Evolutionary conservation across 768 basidiomycete species (phyloP).

Genomic region (Tremella yokohamensis): DNA sequence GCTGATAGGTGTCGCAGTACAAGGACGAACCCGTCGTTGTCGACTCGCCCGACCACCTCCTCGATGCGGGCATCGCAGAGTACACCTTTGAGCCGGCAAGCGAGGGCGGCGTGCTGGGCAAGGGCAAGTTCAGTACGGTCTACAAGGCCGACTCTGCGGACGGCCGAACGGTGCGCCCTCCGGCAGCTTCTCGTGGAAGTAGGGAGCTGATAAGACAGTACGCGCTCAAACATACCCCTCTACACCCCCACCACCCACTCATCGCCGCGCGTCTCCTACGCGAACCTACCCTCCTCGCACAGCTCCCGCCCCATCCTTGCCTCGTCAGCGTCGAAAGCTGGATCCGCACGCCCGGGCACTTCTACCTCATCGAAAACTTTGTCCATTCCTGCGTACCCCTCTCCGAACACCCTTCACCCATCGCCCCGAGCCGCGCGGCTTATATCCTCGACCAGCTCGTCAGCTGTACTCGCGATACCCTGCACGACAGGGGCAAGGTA

Average conservation of each 20-base stretch:
- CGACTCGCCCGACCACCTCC: constrained; percentile 47
- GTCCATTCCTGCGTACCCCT: constrained; percentile 51
- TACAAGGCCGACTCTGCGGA: constrained; percentile 49
- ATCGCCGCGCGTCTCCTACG: constrained; percentile 53
- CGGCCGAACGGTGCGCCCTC: constrained; percentile 42
- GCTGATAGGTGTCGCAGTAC: not conserved
- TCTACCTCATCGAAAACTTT: constrained; percentile 52
- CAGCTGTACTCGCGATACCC: constrained; percentile 48
- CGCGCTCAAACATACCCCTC: constrained; percentile 54
- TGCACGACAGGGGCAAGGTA: constrained; percentile 50
- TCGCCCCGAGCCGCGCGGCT: constrained; percentile 36
- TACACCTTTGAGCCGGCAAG: constrained; percentile 45
- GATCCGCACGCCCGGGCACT: constrained; percentile 52
- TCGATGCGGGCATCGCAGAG: constrained; percentile 50
- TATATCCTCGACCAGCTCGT: constrained; percentile 53
- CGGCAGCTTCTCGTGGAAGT: too few relatives aligned
- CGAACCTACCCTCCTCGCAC: constrained; percentile 53
- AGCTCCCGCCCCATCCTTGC: constrained; percentile 53
- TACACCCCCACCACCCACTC: constrained; percentile 55
- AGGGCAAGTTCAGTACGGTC: constrained; percentile 54
- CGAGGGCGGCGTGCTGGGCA: constrained; percentile 45
- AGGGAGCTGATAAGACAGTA: constrained; percentile 37
- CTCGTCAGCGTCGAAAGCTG: constrained; percentile 53
- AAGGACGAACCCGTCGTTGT: constrained; percentile 19
- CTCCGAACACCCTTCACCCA: constrained; percentile 24